Base-by-base conservation (phyloP, 352 stramenopile species). In the Phytophthora foliorum region DNA sequence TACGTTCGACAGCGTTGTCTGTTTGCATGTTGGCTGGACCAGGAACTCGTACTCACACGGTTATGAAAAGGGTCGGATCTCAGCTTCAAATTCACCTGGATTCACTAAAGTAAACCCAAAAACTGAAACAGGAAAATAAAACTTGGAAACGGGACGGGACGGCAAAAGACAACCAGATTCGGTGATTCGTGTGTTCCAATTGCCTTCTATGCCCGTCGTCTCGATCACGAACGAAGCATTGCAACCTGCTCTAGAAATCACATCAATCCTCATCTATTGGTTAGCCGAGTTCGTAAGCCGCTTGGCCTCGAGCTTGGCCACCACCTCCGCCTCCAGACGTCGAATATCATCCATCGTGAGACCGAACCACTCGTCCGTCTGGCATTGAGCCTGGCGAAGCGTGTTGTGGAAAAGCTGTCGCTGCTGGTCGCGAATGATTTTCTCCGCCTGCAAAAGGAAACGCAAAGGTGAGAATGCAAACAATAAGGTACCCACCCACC, bases 341-440 rank as follows among this genome's bases (percentile, higher is more conserved):
- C 88, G 88, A 74, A 95, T 95, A 59, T 94, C 88, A 11, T 91
- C 84, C 81, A 95, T 94, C 8, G 84, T 89, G 32, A 95, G 80
- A 6, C 88, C 88, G 56, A 80, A 93, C 86, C 88, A 95, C 41
- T 95, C 78, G 70, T 93, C 84, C 41, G 83, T 94, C 57, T 90
- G 67, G 63, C 86, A 95, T 58, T 93, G 86, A 45, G 88, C 81
- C 72, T 93, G 78, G 19, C 84, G 78, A 36, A 92, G 63, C 4
- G 83, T 90, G 25, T 71, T 79, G 73, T 94, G 86, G 73, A 95
- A 95, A 21, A 95, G 72, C 69, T 92, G 83, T 45, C 88, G 85
- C 75, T 94, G 88, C 51, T 93, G 86, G 68, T 95, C 85, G 58
- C 82, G 84, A 67, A 95, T 94, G 50, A 84, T 84, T 49, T 93